Evolutionary conservation across 2,329 filamentous ascomycete genomes (phyloP), one percentile per base, ranked within the genome.

Genomic region (Zopfia rhizophila): DNA sequence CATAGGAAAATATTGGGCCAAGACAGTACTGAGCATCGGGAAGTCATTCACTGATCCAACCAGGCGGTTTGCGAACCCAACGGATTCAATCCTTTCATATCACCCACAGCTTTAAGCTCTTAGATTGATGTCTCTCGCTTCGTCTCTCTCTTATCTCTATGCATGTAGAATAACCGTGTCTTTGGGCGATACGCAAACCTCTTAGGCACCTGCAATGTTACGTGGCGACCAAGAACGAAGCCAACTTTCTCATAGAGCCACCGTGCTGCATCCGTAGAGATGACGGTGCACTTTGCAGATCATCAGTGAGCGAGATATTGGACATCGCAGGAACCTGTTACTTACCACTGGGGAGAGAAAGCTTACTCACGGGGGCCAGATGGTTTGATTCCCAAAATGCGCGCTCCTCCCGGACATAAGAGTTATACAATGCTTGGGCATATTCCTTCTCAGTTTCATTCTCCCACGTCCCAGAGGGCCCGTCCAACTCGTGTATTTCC

Each of bases 171-270:
- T 13, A 44, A 7, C 4, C 40, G 30, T 13, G 14, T 8, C 19
- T 25, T 17, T n/a, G 30, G 40, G 7, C 40, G 40, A 29, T 38
- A 30, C 13, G 12, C 13, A 29, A 37, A 44, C 27, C 38, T 31
- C 23, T 44, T 21, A 5, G 40, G 32, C 4, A 44, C 30, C 6
- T 27, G 18, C 31, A 44, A 18, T 17, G 31, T 27, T 4, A 27
- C 6, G 18, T 44, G 40, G 14, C 32, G 18, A 8, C 29, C n/a
- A 19, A 44, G 21, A 7, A 27, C 30, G 17, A 44, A 48, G 7
- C 38, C 45, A 17, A 16, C n/a, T 27, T 48, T 43, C 23, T 48
- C 45, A 22, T 48, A 48, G 4, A 48, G 14, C 45, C 29, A 38
- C 7, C 45, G 30, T 7, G 10, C 45, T 13, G 27, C 29, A 29